Percentiles rank a stretch among this genome's conserved stretches.
Conservation (phyloP, 176 grass and related monocot genomes). For the Carex scoparia region DNA sequence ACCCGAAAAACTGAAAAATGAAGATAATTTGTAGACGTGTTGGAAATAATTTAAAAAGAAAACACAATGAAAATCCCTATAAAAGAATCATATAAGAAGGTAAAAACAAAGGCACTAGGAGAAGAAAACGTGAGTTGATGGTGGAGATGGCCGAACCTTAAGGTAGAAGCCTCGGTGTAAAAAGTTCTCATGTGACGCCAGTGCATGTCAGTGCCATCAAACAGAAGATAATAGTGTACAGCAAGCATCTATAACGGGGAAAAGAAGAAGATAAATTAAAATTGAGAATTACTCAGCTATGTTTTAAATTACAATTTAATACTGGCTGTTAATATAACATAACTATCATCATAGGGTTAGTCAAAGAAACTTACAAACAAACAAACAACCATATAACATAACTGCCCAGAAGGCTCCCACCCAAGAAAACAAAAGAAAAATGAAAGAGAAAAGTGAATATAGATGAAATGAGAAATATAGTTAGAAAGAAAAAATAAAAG, state of each 20-base stretch:
- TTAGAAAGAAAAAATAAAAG: conserved; percentile 21
- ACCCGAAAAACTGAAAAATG: conserved; percentile 62
- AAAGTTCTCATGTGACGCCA: conserved; percentile 88
- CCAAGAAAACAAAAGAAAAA: background rate
- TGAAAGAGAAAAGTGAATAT: background rate
- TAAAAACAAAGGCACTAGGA: background rate
- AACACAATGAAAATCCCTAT: background rate
- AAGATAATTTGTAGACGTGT: conserved; percentile 13
- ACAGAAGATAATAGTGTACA: conserved; percentile 90
- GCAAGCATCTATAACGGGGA: conserved; percentile 60
- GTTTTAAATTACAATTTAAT: background rate
- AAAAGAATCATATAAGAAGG: background rate
- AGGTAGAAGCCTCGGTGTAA: conserved; percentile 66
- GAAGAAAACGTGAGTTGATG: background rate
- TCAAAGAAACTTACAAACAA: background rate
- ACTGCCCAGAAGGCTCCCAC: background rate
- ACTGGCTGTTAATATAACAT: background rate
- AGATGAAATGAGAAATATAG: conserved; percentile 19
- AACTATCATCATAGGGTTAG: background rate
- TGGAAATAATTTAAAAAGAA: background rate
- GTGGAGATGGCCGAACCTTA: conserved; percentile 45
- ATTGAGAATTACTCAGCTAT: background rate
- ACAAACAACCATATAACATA: background rate
- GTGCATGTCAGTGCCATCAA: conserved; percentile 71
- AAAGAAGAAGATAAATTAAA: background rate